Base-by-base conservation (phyloP, 164 flowering plant species). In the Sedum album region DNA sequence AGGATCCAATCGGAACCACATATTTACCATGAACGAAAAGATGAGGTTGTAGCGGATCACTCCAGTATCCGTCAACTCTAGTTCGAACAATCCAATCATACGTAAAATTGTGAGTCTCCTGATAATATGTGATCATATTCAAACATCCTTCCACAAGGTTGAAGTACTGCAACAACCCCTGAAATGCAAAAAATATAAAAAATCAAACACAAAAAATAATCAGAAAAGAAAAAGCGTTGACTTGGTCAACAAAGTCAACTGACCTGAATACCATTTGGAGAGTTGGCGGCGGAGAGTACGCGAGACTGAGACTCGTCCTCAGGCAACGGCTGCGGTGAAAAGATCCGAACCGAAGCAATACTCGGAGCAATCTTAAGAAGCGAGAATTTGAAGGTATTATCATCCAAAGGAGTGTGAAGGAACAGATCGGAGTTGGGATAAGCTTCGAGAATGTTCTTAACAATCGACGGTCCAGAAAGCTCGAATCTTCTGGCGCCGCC, bases 401-500 rank as follows among this genome's bases (percentile, higher is more conserved):
- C 33, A 57, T 93, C 98, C 64, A 90, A 53, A 28, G 96, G 96
- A 66, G 85, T 76, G 74, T 90, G 85, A 66, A 93, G 51, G 68
- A 86, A 91, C 17, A 89, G 84, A 80, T 93, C 93, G 18, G 98
- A 71, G 33, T 84, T 82, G 2, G 79, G 79, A 67, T 84, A 88
- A 38, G 70, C 82, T 1, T 74, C 68, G 0, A 94, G 76, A 48
- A 94, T 68, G 41, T 76, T 83, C 70, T 91, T 76, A 39, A 91
- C 31, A 2, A 94, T 84, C 23, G 97, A 88, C 11, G 97, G 94
- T 14, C 99, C 96, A 0, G 99, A 88, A 15, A 94, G 91, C 77
- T 91, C 99, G 76, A 94, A 94, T 70, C 97, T 73, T 79, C 99
- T 69, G 4, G 97, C 99, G 0, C 97, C 97, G 8, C 99, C 99